These are phyloP conservation scores for Tulasnella calospora DNA, from an alignment of 768 basidiomycete species.

Conservation along the genomic window DNA sequence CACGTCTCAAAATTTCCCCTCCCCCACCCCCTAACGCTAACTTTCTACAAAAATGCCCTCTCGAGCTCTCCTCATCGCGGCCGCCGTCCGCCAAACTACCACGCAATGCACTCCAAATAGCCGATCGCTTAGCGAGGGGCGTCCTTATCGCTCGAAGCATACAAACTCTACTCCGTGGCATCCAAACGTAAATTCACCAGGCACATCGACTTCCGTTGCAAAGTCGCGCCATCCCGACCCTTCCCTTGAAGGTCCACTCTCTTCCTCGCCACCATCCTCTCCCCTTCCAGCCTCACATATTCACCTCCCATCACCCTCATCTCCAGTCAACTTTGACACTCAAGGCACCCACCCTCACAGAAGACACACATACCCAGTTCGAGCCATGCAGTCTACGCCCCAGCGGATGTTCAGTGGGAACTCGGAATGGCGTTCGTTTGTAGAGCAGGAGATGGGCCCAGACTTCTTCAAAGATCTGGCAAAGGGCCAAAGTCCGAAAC, in stretches of 20 bases:
- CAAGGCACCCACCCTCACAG: not conserved
- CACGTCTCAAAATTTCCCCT: not conserved
- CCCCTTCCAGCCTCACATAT: not conserved
- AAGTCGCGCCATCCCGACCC: not conserved
- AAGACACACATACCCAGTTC: not conserved
- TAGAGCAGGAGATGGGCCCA: conserved; percentile 48
- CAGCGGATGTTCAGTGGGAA: conserved; percentile 42
- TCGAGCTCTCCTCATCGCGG: not conserved
- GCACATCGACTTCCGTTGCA: not conserved
- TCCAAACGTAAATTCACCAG: conserved; percentile 5
- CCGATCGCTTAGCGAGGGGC: not conserved
- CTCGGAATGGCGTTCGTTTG: conserved; percentile 62
- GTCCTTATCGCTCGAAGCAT: not conserved
- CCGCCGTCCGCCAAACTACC: not conserved
- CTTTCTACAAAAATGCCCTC: not conserved
- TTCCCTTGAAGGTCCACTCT: not conserved
- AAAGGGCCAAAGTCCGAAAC: conserved; percentile 60
- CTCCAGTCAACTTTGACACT: not conserved
- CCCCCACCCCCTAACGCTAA: not conserved
- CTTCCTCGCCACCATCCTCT: not conserved
- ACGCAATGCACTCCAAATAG: not conserved
- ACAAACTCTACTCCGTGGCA: not conserved
- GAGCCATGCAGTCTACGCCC: not conserved
- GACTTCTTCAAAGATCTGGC: conserved; percentile 58
- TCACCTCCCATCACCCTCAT: conserved; percentile 7